Evolutionary conservation across 768 basidiomycete species (phyloP).

Genomic region (Boletus reticuloceps): DNA sequence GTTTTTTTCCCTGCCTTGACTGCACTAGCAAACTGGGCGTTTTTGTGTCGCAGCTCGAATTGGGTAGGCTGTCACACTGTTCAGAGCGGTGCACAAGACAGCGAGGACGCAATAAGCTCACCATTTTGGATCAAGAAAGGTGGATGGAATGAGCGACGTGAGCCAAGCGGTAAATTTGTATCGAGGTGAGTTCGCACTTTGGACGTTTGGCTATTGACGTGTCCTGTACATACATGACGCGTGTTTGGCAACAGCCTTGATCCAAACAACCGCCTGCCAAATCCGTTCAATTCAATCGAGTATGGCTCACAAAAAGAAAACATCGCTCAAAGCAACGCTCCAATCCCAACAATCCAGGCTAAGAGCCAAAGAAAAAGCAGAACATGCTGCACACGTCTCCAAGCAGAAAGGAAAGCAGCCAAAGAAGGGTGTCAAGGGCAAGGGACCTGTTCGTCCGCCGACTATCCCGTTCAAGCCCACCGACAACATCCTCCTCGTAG

Average conservation of each 20-base stretch:
- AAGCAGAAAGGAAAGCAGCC: slow-evolving; percentile 43
- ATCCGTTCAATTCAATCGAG: not conserved
- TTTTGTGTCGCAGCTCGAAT: slow-evolving; percentile 79
- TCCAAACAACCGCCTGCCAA: slow-evolving; percentile 29
- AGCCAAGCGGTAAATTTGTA: not conserved
- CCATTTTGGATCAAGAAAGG: slow-evolving; percentile 26
- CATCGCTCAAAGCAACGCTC: slow-evolving; percentile 61
- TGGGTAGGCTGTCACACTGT: slow-evolving; percentile 58
- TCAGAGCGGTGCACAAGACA: not conserved
- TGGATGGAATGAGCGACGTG: slow-evolving; percentile 31
- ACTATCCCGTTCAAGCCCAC: slow-evolving; percentile 65
- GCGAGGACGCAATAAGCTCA: slow-evolving; percentile 10
- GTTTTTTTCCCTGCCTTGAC: slow-evolving; percentile 76
- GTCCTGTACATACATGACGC: slow-evolving; percentile 3
- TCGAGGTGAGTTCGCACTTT: no score
- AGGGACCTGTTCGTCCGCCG: slow-evolving; percentile 33
- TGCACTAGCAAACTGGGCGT: slow-evolving; percentile 75
- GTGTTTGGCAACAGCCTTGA: slow-evolving; percentile 27
- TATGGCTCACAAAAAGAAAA: slow-evolving; percentile 50
- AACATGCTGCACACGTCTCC: slow-evolving; percentile 40
- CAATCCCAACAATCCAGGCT: slow-evolving; percentile 68
- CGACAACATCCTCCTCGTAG: slow-evolving; percentile 74
- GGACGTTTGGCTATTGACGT: slow-evolving; percentile 6
- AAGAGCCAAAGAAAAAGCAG: slow-evolving; percentile 60
- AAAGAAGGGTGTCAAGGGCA: slow-evolving; percentile 36